These are phyloP conservation scores for Candida cerambycidarum DNA, from an alignment of 805 yeast genomes.

Conservation along the genomic window DNA sequence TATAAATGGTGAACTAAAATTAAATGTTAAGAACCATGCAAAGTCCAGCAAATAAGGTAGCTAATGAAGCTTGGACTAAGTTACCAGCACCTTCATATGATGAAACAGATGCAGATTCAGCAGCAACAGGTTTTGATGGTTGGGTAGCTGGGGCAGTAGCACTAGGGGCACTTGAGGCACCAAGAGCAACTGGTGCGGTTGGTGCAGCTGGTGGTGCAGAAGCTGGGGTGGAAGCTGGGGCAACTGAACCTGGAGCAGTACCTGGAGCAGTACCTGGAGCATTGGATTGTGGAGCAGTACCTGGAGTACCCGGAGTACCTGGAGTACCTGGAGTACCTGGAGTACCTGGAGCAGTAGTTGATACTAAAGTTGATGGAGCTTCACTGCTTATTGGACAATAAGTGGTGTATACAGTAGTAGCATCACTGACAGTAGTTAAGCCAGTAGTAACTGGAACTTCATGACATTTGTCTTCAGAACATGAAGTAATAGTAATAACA, in stretches of 20 bases:
- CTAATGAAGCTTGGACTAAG: constrained; percentile 13
- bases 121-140: constrained; percentile 13
- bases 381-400: constrained; percentile 16
- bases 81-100: constrained; percentile 15
- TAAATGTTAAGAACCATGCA: constrained; percentile 14
- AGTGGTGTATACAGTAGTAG: constrained; percentile 22
- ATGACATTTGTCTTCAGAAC: constrained; percentile 30
- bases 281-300: too few species aligned
- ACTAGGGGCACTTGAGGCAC: constrained; percentile 13
- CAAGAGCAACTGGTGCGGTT: too few species aligned
- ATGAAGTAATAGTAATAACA: constrained; percentile 34
- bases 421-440: constrained; percentile 20
- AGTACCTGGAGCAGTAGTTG: constrained; percentile 11
- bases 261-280: constrained; percentile 13
- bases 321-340: too few species aligned
- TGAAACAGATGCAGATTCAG: constrained; percentile 12
- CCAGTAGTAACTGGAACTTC: constrained; percentile 34
- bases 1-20: neutral
- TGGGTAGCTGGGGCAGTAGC: constrained; percentile 14
- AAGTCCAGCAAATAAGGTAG: constrained; percentile 15
- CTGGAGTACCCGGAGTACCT: constrained; percentile 14
- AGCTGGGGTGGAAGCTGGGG: constrained; percentile 3
- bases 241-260: constrained; percentile 9
- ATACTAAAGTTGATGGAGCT: constrained; percentile 5
- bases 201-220: constrained; percentile 13